A percentile compares a stretch with the other conserved stretches of the same genome.
Evolutionary conservation across 2,329 filamentous ascomycete genomes (phyloP).

Genomic region (Claviceps digitariae): DNA sequence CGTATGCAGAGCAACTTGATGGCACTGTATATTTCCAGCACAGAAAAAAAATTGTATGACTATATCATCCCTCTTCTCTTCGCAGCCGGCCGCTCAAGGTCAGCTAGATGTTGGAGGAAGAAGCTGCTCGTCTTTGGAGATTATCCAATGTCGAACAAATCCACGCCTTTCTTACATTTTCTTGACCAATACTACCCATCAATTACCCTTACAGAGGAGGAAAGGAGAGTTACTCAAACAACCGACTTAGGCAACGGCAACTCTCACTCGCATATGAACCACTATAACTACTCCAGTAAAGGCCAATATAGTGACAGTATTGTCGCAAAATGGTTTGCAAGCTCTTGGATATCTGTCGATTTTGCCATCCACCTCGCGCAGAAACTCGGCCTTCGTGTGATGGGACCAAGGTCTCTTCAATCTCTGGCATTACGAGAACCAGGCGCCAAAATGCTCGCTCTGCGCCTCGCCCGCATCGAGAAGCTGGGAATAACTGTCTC

Average conservation of each 20-base stretch:
- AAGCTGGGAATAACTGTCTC: slow-evolving; percentile 49
- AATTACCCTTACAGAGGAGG: slow-evolving; percentile 22
- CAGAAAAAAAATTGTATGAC: slow-evolving; percentile 34
- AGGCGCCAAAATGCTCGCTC: slow-evolving; percentile 39
- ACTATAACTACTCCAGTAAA: slow-evolving; percentile 1
- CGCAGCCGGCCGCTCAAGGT: slow-evolving; percentile 26
- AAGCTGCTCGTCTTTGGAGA: slow-evolving; percentile 28
- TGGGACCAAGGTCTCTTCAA: slow-evolving; percentile 66
- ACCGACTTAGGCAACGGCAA: background rate
- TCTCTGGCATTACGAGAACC: slow-evolving; percentile 58
- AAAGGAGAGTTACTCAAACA: slow-evolving; percentile 15
- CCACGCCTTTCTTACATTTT: slow-evolving; percentile 34
- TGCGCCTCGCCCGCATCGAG: slow-evolving; percentile 47
- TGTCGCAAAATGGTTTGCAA: slow-evolving; percentile 71
- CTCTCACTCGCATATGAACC: background rate
- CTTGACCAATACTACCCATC: slow-evolving; percentile 31
- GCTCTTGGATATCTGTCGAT: slow-evolving; percentile 54
- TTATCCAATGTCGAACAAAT: slow-evolving; percentile 25
- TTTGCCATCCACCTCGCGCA: slow-evolving; percentile 56
- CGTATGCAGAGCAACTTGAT: slow-evolving; percentile 26
- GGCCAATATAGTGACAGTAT: slow-evolving; percentile 33
- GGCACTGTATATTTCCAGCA: slow-evolving; percentile 30
- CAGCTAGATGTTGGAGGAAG: slow-evolving; percentile 35
- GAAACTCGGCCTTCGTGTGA: slow-evolving; percentile 54
- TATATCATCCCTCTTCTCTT: slow-evolving; percentile 37